phyloP scores from a whole-genome alignment of 345 rosid species.

The Citrus cavaleriei region DNA sequence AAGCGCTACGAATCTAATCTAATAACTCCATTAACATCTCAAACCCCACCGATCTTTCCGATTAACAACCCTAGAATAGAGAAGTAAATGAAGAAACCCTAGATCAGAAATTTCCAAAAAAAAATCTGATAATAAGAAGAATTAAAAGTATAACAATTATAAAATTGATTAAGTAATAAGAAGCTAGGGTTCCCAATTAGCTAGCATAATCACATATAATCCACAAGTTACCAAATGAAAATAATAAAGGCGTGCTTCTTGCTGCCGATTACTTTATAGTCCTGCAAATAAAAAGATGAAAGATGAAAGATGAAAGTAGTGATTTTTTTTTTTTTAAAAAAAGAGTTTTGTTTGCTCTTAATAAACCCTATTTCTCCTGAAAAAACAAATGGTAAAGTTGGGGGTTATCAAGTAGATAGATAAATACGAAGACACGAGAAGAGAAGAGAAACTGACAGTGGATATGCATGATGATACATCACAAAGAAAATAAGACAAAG shows the following conservation, averaged over 20 bases:
- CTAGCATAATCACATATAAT: neutral
- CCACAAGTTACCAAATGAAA: neutral
- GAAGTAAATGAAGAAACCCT: conserved; percentile 5
- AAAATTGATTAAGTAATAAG: neutral
- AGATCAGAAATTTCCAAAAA: neutral
- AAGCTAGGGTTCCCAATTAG: conserved; percentile 12
- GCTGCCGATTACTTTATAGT: neutral
- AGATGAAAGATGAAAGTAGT: conserved; percentile 9
- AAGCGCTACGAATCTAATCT: too few relatives aligned
- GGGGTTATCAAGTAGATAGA: neutral
- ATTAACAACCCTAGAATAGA: neutral
- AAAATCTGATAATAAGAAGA: neutral
- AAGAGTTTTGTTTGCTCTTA: neutral
- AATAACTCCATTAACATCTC: neutral
- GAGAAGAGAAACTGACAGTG: neutral
- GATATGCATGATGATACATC: neutral
- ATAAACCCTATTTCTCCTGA: neutral
- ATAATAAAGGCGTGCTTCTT: neutral
- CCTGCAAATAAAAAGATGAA: conserved; percentile 5
- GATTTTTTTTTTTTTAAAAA: neutral
- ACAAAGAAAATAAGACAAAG: neutral
- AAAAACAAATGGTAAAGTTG: conserved; percentile 7
- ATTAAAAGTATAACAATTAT: too few relatives aligned
- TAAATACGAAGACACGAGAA: neutral
- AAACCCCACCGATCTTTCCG: neutral